phyloP scores from a whole-genome alignment of 1,284 basidiomycete genomes.

The Boletellus deceptivus region DNA sequence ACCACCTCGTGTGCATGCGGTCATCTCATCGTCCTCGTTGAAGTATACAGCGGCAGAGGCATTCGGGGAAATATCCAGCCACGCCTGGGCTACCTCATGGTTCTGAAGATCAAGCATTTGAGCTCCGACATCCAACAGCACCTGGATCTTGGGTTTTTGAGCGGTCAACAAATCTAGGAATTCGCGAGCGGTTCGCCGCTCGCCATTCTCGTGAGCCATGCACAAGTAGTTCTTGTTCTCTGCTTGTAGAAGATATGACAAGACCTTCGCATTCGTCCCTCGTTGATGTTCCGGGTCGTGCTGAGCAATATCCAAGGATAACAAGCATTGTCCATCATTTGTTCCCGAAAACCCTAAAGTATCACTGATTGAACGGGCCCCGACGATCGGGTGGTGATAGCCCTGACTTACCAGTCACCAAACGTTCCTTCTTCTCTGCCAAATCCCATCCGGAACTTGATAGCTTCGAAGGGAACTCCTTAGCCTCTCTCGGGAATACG shows the following conservation, averaged over 20 bases:
- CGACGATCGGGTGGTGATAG: too few species aligned
- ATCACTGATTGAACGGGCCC: background rate
- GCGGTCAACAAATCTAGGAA: slow-evolving; percentile 37
- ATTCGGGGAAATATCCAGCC: slow-evolving; percentile 37
- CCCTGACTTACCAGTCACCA: slow-evolving; percentile 21
- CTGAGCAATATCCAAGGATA: slow-evolving; percentile 48
- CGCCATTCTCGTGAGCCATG: slow-evolving; percentile 18
- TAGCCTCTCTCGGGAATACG: slow-evolving; percentile 49
- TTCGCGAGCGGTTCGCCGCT: slow-evolving; percentile 27
- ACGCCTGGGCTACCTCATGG: slow-evolving; percentile 37
- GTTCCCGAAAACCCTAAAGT: slow-evolving; percentile 57
- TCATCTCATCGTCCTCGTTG: slow-evolving; percentile 42
- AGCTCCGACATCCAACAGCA: slow-evolving; percentile 56
- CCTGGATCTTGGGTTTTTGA: slow-evolving; percentile 39
- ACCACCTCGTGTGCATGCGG: slow-evolving; percentile 41
- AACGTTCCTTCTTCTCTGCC: slow-evolving; percentile 21
- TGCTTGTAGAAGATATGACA: slow-evolving; percentile 41
- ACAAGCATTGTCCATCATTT: slow-evolving; percentile 49
- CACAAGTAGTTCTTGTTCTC: slow-evolving; percentile 45
- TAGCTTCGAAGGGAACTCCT: slow-evolving; percentile 45
- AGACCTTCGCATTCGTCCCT: slow-evolving; percentile 51
- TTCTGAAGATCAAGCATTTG: slow-evolving; percentile 55
- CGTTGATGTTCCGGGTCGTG: slow-evolving; percentile 41
- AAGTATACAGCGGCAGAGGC: slow-evolving; percentile 49
- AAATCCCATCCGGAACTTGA: slow-evolving; percentile 10